Evolutionary conservation across 2,329 filamentous ascomycete genomes (phyloP).

Genomic region (Botryosphaeria dothidea): DNA sequence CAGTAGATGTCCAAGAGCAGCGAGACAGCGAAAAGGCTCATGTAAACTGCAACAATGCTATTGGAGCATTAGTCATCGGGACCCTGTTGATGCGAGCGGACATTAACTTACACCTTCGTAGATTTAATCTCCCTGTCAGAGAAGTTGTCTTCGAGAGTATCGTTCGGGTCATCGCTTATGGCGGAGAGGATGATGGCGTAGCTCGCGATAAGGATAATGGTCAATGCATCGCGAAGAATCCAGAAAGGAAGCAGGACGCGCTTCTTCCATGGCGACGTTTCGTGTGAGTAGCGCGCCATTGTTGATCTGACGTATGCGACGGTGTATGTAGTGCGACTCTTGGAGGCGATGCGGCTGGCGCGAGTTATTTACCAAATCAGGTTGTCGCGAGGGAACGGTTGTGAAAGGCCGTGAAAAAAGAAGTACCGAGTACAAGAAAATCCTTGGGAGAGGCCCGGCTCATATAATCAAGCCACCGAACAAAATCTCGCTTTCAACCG

Average conservation of each 20-base stretch:
- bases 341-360: too few species aligned
- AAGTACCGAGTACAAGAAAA: not conserved
- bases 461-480: not conserved
- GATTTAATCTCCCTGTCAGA: not conserved
- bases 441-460: not conserved
- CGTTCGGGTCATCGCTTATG: not conserved
- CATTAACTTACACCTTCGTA: not conserved
- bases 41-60: constrained; percentile 34
- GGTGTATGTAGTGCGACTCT: not conserved
- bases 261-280: constrained; percentile 35
- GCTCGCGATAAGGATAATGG: constrained; percentile 34
- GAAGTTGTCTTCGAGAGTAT: not conserved
- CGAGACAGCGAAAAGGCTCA: constrained; percentile 34
- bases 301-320: not conserved
- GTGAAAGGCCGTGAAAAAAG: too few species aligned
- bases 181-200: constrained; percentile 24
- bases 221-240: constrained; percentile 34
- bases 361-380: too few species aligned
- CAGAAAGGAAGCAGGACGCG: constrained; percentile 40
- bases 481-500: not conserved
- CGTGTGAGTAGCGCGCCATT: constrained; percentile 12
- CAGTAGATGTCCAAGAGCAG: constrained; percentile 37
- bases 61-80: constrained; percentile 23
- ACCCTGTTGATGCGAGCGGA: too few species aligned
- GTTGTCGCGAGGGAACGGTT: too few species aligned